Evolutionary conservation across 2,329 filamentous ascomycete genomes (phyloP).

Genomic region (Clarireedia paspali): DNA sequence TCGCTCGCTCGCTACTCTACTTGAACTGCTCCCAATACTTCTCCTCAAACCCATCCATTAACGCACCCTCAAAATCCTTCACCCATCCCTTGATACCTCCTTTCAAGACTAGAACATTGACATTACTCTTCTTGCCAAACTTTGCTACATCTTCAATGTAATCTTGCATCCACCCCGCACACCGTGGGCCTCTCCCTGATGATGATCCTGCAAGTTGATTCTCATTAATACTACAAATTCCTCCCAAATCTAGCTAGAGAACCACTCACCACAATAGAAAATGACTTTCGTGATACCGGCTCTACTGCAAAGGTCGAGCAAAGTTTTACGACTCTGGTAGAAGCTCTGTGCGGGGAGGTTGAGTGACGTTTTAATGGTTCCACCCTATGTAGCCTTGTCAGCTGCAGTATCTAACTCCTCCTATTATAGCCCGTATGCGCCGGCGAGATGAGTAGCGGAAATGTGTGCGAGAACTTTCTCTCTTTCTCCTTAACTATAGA

Average conservation of each 20-base stretch:
- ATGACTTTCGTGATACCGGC: slow-evolving; percentile 42
- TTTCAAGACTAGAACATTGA: slow-evolving; percentile 41
- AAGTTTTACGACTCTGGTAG: slow-evolving; percentile 40
- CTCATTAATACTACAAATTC: background rate
- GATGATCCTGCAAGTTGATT: slow-evolving; percentile 37
- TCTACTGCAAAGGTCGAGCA: slow-evolving; percentile 43
- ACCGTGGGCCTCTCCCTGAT: slow-evolving; percentile 42
- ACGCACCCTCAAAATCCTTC: slow-evolving; percentile 37
- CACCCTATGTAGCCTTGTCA: slow-evolving; percentile 36
- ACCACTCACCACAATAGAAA: slow-evolving; percentile 46
- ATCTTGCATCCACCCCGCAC: slow-evolving; percentile 49
- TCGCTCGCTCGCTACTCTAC: slow-evolving; percentile 6
- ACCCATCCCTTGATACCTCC: slow-evolving; percentile 50
- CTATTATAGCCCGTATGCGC: too few species aligned
- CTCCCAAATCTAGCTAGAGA: background rate
- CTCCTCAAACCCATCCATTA: slow-evolving; percentile 45
- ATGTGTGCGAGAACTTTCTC: too few species aligned
- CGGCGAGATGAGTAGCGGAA: too few species aligned
- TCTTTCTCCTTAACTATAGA: too few species aligned
- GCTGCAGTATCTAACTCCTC: too few species aligned
- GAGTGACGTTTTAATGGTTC: slow-evolving; percentile 50
- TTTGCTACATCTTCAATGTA: slow-evolving; percentile 40
- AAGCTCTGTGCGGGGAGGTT: slow-evolving; percentile 50
- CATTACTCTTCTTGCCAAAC: slow-evolving; percentile 31
- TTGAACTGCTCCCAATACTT: slow-evolving; percentile 28